phyloP scores from a whole-genome alignment of 495 filamentous ascomycete genomes.

The Neurospora intermedia region DNA sequence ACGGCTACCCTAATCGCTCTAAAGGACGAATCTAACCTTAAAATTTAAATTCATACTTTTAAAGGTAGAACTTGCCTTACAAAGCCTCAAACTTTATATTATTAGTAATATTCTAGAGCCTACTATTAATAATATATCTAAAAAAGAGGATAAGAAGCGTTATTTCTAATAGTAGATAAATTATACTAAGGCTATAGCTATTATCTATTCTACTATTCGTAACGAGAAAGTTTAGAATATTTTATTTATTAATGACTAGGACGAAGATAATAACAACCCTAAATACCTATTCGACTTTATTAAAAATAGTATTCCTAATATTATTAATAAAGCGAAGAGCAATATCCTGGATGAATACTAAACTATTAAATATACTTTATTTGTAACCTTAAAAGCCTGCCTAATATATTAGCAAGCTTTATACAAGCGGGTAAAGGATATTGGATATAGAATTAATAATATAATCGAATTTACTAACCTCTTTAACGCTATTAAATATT shows the following conservation, averaged over 20 bases:
- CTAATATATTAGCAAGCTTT: not conserved
- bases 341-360: not conserved
- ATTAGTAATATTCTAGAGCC: accelerated
- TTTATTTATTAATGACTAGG: not conserved
- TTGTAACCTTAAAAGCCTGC: not conserved
- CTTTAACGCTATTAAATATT: not conserved
- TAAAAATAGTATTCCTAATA: not conserved
- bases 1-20: too few species aligned
- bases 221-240: not conserved
- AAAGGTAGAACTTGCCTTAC: too few species aligned
- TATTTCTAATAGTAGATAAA: too few species aligned
- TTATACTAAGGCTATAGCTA: accelerated
- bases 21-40: too few species aligned
- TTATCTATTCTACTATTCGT: too few species aligned
- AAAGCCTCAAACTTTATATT: too few species aligned
- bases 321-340: not conserved
- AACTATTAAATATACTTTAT: not conserved
- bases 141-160: too few species aligned
- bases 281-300: not conserved
- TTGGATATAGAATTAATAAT: not conserved
- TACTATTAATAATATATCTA: too few species aligned
- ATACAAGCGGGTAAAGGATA: not conserved
- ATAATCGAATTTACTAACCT: not conserved
- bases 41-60: too few species aligned
- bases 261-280: not conserved